Base-by-base conservation (phyloP, 1,139 yeast genomes). In the Candida pseudoviswanathii region DNA sequence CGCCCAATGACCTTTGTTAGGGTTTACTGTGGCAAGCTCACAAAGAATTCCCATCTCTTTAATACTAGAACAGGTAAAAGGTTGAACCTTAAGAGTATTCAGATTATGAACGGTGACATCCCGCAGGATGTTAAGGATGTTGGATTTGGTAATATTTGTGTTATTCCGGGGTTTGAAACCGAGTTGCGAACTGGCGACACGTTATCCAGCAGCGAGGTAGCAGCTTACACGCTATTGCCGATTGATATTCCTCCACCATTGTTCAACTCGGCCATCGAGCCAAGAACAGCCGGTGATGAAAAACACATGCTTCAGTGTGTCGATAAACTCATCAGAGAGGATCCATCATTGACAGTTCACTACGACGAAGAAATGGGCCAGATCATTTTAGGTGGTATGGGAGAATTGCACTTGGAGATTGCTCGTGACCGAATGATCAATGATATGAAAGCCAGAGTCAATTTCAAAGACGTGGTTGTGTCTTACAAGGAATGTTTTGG, bases 161-260 rank as follows among this genome's bases (percentile, higher is more conserved):
- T 95, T 4, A 80, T 94, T 24, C 75, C 86, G 2, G 94, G 94
- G 1, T 75, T 84, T n/a, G 75, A 70, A 42, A 85, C 85, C 50
- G 85, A 84, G 44, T 80, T 94, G 25, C 76, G 84, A 25, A 94
- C 99, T 0, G 99, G 99, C 2, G 99, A 94, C 63, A 94, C 98
- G 0, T 69, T 94, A 16, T 16, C 16, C 16, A 16, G 16, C 16
- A 16, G 16, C 16, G 16, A 16, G 16, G 16, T 16, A 16, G 16
- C 16, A 16, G 16, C 16, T 55, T 67, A 86, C 50, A 80, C 78
- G 48, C 77, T 92, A 43, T 78, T 86, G 53, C 96, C 97, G 0
- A 91, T 94, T 32, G 78, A 73, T 0, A 80, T 89, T 0, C 99
- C 99, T 0, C 96, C 97, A 0, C 96, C 98, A 0, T 95, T 94